Evolutionary conservation across 2,329 filamentous ascomycete species (phyloP), one percentile per base, ranked within the genome.

Genomic region (Cordyceps cateniannulata): DNA sequence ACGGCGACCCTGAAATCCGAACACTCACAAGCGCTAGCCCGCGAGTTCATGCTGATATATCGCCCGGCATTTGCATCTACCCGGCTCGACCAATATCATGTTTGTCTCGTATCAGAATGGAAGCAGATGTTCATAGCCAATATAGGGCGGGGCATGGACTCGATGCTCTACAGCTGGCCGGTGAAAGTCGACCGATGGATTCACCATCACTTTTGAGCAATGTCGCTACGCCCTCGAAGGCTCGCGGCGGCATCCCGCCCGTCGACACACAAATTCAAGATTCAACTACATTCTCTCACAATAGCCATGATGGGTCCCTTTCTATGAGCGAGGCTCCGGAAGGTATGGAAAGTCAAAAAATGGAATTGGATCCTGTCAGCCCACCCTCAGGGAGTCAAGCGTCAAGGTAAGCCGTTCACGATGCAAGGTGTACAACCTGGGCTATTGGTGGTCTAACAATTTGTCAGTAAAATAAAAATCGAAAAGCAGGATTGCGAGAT

Each of bases 121-220:
- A 60, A 54, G 22, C 58, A 48, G 42, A 60, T 49, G 29, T 32
- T 53, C 58, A 60, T 54, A 60, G 50, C 29, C 50, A 54, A 22
- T 49, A 54, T n/a, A 48, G 22, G 27, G 42, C 50, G 42, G 42
- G 32, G 14, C 16, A 20, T 18, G 50, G 42, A 29, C 32, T 49
- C 42, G 44, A 29, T 22, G n/a, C 50, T 45, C 14, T 48, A 40
- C 58, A 40, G 49, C 49, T 14, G 40, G 14, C 58, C 16, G 25
- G 29, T 29, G 50, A 49, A 29, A 48, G 42, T 42, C 50, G 22
- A 22, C 50, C 58, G 44, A 42, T 54, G 22, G 32, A 42, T n/a
- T 60, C 58, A 60, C 25, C 48, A 32, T 38, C 48, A 35, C 20
- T 45, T 7, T 32, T 53, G 40, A 59, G 49, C 57, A 50, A 47